These are phyloP conservation scores for Skeletonema marinoi DNA, from an alignment of 108 stramenopile genomes.

Conservation along the genomic window DNA sequence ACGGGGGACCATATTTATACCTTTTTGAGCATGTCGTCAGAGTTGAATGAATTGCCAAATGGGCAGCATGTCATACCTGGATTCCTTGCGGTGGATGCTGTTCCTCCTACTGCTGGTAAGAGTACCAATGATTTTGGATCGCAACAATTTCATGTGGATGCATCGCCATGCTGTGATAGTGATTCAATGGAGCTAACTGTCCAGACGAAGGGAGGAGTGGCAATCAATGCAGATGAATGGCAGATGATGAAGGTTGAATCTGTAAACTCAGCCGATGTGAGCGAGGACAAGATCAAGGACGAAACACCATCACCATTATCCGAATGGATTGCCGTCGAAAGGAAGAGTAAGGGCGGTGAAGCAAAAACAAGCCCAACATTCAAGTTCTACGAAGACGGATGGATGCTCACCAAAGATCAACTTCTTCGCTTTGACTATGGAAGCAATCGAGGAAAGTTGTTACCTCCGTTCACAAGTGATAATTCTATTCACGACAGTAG, in stretches of 20 bases:
- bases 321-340: background rate
- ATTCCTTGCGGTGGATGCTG: background rate
- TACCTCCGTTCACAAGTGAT: background rate
- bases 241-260: background rate
- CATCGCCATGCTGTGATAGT: background rate
- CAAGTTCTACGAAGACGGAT: slow-evolving; percentile 4
- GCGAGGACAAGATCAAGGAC: background rate
- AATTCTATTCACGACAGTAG: background rate
- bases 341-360: background rate
- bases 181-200: background rate
- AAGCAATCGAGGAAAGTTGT: slow-evolving; percentile 1
- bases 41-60: background rate
- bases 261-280: background rate
- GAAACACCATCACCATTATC: background rate
- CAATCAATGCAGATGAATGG: background rate
- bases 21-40: background rate
- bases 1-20: slow-evolving; percentile 6
- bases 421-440: slow-evolving; percentile 4
- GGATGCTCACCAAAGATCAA: slow-evolving; percentile 10
- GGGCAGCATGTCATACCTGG: slow-evolving; percentile 1
- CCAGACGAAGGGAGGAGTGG: background rate
- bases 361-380: background rate
- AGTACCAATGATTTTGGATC: background rate
- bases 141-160: background rate
- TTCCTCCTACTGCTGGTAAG: background rate